These are phyloP conservation scores for Chytridium lagenaria DNA, from an alignment of 371 early-diverging fungal genomes.

Conservation along the genomic window DNA sequence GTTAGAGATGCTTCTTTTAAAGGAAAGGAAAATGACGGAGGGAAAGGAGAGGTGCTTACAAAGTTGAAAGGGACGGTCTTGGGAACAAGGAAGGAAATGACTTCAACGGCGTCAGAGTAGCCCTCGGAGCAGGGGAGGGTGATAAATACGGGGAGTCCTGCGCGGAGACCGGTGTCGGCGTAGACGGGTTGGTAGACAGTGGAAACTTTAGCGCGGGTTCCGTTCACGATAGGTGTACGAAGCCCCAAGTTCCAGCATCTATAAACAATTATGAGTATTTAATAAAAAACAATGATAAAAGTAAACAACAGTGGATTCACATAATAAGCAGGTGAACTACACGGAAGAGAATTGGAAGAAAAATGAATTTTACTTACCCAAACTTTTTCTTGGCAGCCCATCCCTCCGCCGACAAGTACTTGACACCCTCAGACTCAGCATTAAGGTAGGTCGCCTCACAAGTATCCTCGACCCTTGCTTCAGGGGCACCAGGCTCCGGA, in stretches of 20 bases:
- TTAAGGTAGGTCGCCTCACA: conserved; percentile 5
- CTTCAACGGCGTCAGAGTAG: conserved; percentile 30
- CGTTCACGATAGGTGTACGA: not conserved
- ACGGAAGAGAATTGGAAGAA: not conserved
- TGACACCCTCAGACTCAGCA: not conserved
- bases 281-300: not conserved
- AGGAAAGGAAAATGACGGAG: not conserved
- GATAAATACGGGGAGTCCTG: conserved; percentile 31
- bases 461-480: not conserved
- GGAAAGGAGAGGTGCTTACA: conserved; percentile 18
- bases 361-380: not conserved
- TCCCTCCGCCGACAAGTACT: not conserved
- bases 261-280: not conserved
- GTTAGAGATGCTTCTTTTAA: not conserved
- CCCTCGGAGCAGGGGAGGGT: conserved; percentile 18
- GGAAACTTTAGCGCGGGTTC: not conserved
- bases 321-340: not conserved
- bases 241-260: conserved; percentile 23
- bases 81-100: conserved; percentile 22
- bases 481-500: conserved; percentile 2
- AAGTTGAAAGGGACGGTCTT: conserved; percentile 22
- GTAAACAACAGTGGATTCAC: not conserved
- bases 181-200: conserved; percentile 26
- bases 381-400: conserved; percentile 1
- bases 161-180: conserved; percentile 19